Evolutionary conservation across 257 asterid genomes (phyloP).

Genomic region (Solanum virginianum): DNA sequence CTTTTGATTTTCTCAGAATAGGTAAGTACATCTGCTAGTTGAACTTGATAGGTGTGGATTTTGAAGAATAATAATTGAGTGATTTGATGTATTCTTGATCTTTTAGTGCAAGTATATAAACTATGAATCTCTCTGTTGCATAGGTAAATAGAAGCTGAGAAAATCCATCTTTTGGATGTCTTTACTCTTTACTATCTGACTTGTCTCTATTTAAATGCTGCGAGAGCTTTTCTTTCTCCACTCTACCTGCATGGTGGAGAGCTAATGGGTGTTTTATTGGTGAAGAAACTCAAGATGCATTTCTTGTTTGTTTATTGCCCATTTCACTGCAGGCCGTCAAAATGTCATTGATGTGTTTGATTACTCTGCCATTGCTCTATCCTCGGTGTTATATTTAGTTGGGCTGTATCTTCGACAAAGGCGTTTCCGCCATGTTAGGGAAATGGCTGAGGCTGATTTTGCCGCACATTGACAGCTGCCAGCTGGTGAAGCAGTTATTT

Average conservation of each 20-base stretch:
- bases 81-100: not conserved
- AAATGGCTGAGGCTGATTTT: constrained; percentile 20
- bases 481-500: not conserved
- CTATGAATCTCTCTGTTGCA: not conserved
- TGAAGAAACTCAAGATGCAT: not conserved
- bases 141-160: not conserved
- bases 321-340: constrained; percentile 31
- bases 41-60: not conserved
- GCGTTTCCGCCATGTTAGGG: constrained; percentile 39
- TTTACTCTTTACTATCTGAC: not conserved
- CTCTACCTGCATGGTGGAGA: not conserved
- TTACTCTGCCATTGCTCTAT: constrained; percentile 38
- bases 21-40: constrained; percentile 22
- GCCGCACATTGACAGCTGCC: not conserved
- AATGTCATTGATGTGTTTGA: constrained; percentile 42
- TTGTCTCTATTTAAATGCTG: not conserved
- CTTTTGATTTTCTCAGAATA: constrained; percentile 55
- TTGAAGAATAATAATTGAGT: not conserved
- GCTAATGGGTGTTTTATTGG: not conserved
- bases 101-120: not conserved
- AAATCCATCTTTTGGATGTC: not conserved
- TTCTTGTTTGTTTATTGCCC: not conserved
- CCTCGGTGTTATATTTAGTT: constrained; percentile 28
- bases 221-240: not conserved
- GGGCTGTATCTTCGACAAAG: constrained; percentile 39